Percentiles rank a stretch among this genome's conserved stretches.
Evolutionary conservation across 371 early-diverging fungal genomes (phyloP).

Genomic region (Rhizopus sp.): DNA sequence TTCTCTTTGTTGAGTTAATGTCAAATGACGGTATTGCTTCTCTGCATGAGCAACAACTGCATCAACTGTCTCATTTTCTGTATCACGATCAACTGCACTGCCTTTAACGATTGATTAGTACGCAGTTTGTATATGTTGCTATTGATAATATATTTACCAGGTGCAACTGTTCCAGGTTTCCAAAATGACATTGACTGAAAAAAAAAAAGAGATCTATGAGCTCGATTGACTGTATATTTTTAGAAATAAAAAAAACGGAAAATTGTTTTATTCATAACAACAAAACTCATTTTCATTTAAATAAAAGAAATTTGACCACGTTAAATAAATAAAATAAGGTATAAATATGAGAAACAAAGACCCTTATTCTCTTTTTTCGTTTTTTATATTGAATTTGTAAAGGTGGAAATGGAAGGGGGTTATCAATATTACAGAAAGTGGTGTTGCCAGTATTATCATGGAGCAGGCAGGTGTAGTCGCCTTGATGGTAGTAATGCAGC

Average conservation of each 20-base stretch:
- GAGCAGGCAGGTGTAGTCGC: too few species aligned
- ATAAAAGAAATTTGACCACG: too few species aligned
- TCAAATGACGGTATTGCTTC: constrained; percentile 46
- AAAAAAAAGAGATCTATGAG: background rate
- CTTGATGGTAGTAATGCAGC: too few species aligned
- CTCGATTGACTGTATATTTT: too few species aligned
- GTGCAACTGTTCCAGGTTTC: constrained; percentile 71
- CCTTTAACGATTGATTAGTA: constrained; percentile 33
- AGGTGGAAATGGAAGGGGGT: too few species aligned
- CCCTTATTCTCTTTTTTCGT: too few species aligned
- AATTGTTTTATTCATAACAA: constrained; percentile 2
- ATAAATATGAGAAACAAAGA: too few species aligned
- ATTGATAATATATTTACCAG: constrained; percentile 41
- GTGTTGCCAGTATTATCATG: too few species aligned
- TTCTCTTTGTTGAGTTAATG: constrained; percentile 57
- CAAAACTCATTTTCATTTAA: too few species aligned
- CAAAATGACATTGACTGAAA: constrained; percentile 55
- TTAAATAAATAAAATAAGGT: too few species aligned
- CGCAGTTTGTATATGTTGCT: background rate
- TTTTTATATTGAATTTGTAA: too few species aligned
- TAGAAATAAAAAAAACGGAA: background rate
- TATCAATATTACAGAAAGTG: too few species aligned
- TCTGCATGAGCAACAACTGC: constrained; percentile 47
- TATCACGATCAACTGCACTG: constrained; percentile 67
- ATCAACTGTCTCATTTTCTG: constrained; percentile 60